Percentiles rank a stretch among this genome's conserved stretches.
Conservation (phyloP, 768 basidiomycete genomes). For the Saitozyma sp. region DNA sequence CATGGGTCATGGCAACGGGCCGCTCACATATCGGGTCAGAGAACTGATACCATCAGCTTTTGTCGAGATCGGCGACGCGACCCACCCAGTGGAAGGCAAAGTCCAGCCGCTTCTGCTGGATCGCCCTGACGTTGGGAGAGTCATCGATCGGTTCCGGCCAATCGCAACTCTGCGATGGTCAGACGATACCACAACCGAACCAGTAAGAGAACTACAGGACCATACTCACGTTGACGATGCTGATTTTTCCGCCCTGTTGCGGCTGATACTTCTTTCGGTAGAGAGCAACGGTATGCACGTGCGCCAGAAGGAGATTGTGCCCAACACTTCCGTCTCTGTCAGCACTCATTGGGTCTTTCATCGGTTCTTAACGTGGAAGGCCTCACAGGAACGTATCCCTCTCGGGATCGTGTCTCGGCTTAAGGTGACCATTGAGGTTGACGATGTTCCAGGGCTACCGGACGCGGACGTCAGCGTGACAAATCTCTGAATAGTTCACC, state of each 20-base stretch:
- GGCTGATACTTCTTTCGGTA: conserved; percentile 69
- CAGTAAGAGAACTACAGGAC: too few species aligned
- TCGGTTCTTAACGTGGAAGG: conserved; percentile 15
- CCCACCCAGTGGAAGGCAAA: conserved; percentile 62
- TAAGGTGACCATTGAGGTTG: conserved; percentile 63
- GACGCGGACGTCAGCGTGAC: conserved; percentile 51
- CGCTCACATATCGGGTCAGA: too few species aligned
- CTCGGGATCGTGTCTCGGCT: conserved; percentile 5
- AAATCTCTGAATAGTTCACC: not conserved
- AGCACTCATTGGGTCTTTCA: conserved; percentile 19
- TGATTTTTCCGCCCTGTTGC: conserved; percentile 66
- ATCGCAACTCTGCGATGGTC: conserved; percentile 55
- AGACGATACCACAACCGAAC: conserved; percentile 73
- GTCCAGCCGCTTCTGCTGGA: conserved; percentile 71
- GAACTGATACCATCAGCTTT: too few species aligned
- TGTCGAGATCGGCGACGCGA: too few species aligned
- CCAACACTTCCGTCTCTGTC: conserved; percentile 56
- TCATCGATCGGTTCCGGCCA: not conserved
- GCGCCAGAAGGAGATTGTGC: conserved; percentile 68
- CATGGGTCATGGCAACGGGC: too few species aligned
- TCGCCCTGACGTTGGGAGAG: conserved; percentile 34
- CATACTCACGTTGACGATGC: conserved; percentile 78
- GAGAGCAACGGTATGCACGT: conserved; percentile 66
- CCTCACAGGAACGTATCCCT: not conserved
- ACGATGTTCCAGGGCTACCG: conserved; percentile 66